Conservation (phyloP, 352 stramenopile species). For the Phytophthora sansomeana region DNA sequence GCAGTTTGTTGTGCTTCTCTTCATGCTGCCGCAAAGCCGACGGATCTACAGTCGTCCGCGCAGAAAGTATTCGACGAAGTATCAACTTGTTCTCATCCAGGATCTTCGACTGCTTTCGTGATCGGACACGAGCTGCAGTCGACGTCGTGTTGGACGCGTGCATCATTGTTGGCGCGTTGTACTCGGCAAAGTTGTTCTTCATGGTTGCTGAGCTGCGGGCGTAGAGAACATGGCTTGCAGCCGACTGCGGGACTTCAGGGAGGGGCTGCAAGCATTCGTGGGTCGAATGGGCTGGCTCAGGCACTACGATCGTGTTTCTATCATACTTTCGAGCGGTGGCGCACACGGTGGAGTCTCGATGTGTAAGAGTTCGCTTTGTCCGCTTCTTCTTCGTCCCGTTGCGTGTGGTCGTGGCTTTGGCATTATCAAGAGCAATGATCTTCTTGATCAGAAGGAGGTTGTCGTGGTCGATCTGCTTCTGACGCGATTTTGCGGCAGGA, state of each 20-base stretch:
- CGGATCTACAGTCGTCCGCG: slow-evolving; percentile 54
- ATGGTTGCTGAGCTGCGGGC: slow-evolving; percentile 52
- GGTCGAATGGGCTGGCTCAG: slow-evolving; percentile 20
- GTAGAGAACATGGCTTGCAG: slow-evolving; percentile 58
- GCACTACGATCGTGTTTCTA: slow-evolving; percentile 37
- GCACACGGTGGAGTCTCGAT: not conserved
- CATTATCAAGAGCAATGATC: slow-evolving; percentile 58
- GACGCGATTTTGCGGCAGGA: slow-evolving; percentile 50
- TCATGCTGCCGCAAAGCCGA: slow-evolving; percentile 47
- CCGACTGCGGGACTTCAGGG: slow-evolving; percentile 38
- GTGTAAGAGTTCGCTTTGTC: not conserved
- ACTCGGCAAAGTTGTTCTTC: slow-evolving; percentile 60
- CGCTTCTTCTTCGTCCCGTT: slow-evolving; percentile 23
- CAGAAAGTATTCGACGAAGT: slow-evolving; percentile 53
- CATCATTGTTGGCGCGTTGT: slow-evolving; percentile 45
- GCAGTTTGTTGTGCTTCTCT: slow-evolving; percentile 48
- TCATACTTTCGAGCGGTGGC: slow-evolving; percentile 2
- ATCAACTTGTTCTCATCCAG: slow-evolving; percentile 62
- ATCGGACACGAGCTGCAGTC: slow-evolving; percentile 27
- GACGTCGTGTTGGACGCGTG: slow-evolving; percentile 42
- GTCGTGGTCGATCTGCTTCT: slow-evolving; percentile 63
- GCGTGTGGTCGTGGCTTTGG: slow-evolving; percentile 1
- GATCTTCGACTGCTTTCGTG: slow-evolving; percentile 50
- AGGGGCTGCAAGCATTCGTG: slow-evolving; percentile 31
- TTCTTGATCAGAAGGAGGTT: slow-evolving; percentile 70